Conservation (phyloP, 2,329 filamentous ascomycete genomes). For the Penicillium sp. region DNA sequence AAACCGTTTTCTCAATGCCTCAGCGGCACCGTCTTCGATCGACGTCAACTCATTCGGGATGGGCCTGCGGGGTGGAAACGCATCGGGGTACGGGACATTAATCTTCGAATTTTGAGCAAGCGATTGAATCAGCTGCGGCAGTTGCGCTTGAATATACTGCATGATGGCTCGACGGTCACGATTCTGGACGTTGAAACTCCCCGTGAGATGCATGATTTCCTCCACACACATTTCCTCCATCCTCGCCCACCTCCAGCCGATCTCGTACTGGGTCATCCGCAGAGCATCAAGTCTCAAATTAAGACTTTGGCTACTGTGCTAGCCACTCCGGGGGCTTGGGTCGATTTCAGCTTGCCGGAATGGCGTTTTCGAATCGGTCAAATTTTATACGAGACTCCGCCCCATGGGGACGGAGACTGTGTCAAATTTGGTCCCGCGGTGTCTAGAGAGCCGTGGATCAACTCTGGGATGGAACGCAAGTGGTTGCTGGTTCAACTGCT, state of each 20-base stretch:
- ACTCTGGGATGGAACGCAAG: conserved; percentile 46
- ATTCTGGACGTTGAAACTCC: conserved; percentile 36
- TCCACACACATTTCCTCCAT: conserved; percentile 41
- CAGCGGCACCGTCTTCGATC: conserved; percentile 35
- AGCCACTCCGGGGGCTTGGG: conserved; percentile 45
- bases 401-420: conserved; percentile 37
- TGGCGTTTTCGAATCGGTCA: conserved; percentile 48
- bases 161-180: conserved; percentile 29
- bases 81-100: conserved; percentile 42
- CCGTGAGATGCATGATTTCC: conserved; percentile 31
- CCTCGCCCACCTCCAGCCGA: conserved; percentile 32
- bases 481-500: conserved; percentile 56
- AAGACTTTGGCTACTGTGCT: conserved; percentile 44
- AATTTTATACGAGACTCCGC: conserved; percentile 42
- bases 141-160: conserved; percentile 36
- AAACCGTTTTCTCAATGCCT: conserved; percentile 38
- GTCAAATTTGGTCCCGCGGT: conserved; percentile 12
- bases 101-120: conserved; percentile 31
- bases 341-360: conserved; percentile 48
- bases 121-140: conserved; percentile 35
- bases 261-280: conserved; percentile 23
- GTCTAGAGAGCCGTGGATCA: conserved; percentile 24
- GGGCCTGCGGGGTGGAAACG: conserved; percentile 42
- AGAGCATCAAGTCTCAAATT: conserved; percentile 47
- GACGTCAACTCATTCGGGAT: conserved; percentile 36